Percentiles rank a stretch among this genome's conserved stretches.
Evolutionary conservation across 108 stramenopile genomes (phyloP).

Genomic region (Discostella stelligeroides): DNA sequence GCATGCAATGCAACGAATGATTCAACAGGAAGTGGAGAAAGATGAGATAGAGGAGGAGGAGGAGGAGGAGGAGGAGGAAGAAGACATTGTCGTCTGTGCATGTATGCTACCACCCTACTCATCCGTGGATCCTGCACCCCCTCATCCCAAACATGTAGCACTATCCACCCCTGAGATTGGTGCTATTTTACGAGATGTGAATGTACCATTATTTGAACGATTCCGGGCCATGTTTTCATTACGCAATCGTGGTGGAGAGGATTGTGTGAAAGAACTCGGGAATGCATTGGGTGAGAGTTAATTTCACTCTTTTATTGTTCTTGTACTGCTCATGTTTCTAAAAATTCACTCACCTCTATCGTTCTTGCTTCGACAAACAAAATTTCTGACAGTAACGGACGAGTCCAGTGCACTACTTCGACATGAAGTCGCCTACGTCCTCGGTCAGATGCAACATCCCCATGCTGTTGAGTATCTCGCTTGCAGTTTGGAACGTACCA

Average conservation of each 20-base stretch:
- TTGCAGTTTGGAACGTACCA: slow-evolving; percentile 59
- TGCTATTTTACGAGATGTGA: slow-evolving; percentile 66
- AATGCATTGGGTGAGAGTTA: slow-evolving; percentile 50
- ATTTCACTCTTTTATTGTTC: background rate
- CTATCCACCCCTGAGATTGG: slow-evolving; percentile 67
- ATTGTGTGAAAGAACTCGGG: slow-evolving; percentile 82
- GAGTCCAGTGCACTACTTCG: slow-evolving; percentile 85
- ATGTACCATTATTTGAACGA: slow-evolving; percentile 84
- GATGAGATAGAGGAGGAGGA: slow-evolving; percentile 13
- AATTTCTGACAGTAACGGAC: slow-evolving; percentile 71
- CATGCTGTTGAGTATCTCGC: slow-evolving; percentile 78
- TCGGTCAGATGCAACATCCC: slow-evolving; percentile 96
- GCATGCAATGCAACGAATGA: slow-evolving; percentile 7
- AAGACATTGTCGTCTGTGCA: slow-evolving; percentile 65
- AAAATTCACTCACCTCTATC: background rate
- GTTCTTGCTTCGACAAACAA: no score
- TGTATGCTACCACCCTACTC: slow-evolving; percentile 89
- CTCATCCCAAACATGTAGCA: slow-evolving; percentile 68
- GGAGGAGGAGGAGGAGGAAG: slow-evolving; percentile 42
- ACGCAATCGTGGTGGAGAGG: slow-evolving; percentile 88
- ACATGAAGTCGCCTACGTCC: slow-evolving; percentile 99
- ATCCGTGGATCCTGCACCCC: slow-evolving; percentile 86
- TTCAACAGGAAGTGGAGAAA: no score
- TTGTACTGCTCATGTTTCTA: background rate
- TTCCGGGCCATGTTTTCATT: slow-evolving; percentile 98